Evolutionary conservation across 192 early-diverging fungal species (phyloP), one percentile per base, ranked within the genome.

Genomic region (Gigaspora rosea): DNA sequence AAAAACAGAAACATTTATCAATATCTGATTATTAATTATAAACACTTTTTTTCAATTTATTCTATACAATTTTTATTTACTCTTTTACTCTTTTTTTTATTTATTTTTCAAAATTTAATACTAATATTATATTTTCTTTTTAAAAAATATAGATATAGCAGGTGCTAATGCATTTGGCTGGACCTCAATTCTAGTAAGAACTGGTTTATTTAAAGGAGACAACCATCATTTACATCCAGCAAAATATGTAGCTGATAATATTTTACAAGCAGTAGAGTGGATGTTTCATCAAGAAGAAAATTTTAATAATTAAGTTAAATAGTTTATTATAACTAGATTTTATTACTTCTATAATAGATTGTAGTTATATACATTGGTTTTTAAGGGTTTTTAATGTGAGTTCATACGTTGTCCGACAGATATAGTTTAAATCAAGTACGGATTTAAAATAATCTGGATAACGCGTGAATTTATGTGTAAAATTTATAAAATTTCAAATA

Each of bases 141-240:
- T 90, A 71, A 91, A 89, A 9, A 86, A 86, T 3, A 85, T 91
- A 3, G 93, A 94, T 78, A 92, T 94, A 77, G 87, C 85, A 8
- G 93, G 93, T 1, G 93, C 93, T 10, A 92, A 91, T 71, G 86
- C 79, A 2, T 82, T 91, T 50, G 91, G 91, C 0, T 94, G 93
- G 93, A 85, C 87, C 35, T 90, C 89, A 27, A 78, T 94, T 12
- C 78, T 93, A 32, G 92, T 94, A 50, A 84, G 85, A 65, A 93
- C 93, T 0, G 93, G 93, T 52, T 85, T 94, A 18, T 93, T 90
- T 71, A 62, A 80, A 7, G 89, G 88, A 15, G 72, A 83, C 9
- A 78, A 85, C 15, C 92, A 91, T 68, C 85, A 88, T 47, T 52
- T 71, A 0, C 41, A 88, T 57, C 91, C 91, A 4, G 91, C 92